Percentiles rank a stretch among this genome's conserved stretches.
Evolutionary conservation across 495 filamentous ascomycete genomes (phyloP).

Genomic region (Hypoxylon crocopeplum): DNA sequence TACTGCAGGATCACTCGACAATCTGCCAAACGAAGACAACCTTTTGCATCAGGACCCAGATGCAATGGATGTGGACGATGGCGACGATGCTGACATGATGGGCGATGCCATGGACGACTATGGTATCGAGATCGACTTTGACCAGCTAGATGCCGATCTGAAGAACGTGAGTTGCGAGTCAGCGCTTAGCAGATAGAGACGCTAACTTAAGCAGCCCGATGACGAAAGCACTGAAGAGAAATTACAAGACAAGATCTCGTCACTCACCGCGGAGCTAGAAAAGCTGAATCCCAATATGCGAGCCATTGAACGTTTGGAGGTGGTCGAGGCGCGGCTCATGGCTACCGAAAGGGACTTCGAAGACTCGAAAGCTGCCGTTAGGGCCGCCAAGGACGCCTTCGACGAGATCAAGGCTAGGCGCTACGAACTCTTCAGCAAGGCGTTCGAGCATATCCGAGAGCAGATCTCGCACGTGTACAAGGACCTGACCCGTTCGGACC

Average conservation of each 20-base stretch:
- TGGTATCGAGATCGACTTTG: slow-evolving; percentile 91
- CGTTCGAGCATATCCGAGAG: slow-evolving; percentile 92
- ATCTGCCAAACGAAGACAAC: slow-evolving; percentile 86
- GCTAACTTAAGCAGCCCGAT: slow-evolving; percentile 57
- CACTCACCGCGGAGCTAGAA: slow-evolving; percentile 79
- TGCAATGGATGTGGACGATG: slow-evolving; percentile 87
- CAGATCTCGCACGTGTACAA: slow-evolving; percentile 94
- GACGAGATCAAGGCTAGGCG: slow-evolving; percentile 80
- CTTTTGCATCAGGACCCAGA: slow-evolving; percentile 71
- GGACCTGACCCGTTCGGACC: slow-evolving; percentile 85
- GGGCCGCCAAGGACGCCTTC: slow-evolving; percentile 81
- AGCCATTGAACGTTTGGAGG: slow-evolving; percentile 89
- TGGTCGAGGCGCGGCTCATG: slow-evolving; percentile 81
- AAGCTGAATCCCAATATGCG: slow-evolving; percentile 96
- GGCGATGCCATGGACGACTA: slow-evolving; percentile 74
- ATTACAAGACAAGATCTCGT: slow-evolving; percentile 77
- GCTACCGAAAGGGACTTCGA: slow-evolving; percentile 90
- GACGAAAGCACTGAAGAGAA: slow-evolving; percentile 78
- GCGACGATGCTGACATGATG: slow-evolving; percentile 64
- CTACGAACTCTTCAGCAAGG: slow-evolving; percentile 90
- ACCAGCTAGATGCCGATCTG: slow-evolving; percentile 82
- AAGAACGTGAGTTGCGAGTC: slow-evolving; percentile 65
- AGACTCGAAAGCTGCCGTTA: slow-evolving; percentile 73
- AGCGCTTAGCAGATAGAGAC: slow-evolving; percentile 4
- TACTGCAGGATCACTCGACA: slow-evolving; percentile 78